A percentile compares a stretch with the other conserved stretches of the same genome.
These are phyloP conservation scores for Phytophthora macrochlamydospora DNA, from an alignment of 352 stramenopile genomes.

Conservation along the genomic window DNA sequence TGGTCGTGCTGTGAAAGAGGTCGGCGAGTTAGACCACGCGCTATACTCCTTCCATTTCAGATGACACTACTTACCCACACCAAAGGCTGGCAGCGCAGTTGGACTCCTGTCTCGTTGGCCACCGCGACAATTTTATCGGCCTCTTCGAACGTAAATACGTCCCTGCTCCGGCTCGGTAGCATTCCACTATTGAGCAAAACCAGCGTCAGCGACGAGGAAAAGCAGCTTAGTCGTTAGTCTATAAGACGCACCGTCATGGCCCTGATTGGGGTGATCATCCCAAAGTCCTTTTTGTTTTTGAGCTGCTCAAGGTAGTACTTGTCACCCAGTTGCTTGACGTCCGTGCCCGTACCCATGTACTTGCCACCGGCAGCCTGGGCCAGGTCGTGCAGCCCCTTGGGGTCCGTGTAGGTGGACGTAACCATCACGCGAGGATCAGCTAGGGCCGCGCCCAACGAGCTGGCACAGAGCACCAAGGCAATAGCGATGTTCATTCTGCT, in stretches of 20 bases:
- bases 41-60: background rate
- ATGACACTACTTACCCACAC: conserved; percentile 27
- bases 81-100: conserved; percentile 33
- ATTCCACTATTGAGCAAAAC: conserved; percentile 10
- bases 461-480: conserved; percentile 12
- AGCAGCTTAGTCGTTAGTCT: background rate
- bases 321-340: conserved; percentile 22
- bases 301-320: conserved; percentile 17
- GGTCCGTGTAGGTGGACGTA: conserved; percentile 28
- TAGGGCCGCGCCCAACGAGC: conserved; percentile 14
- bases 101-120: conserved; percentile 30
- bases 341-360: conserved; percentile 27
- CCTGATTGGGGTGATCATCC: conserved; percentile 25
- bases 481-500: conserved; percentile 18
- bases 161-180: conserved; percentile 26
- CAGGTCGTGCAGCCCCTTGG: conserved; percentile 20
- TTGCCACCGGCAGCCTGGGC: conserved; percentile 18
- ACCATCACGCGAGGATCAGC: conserved; percentile 28
- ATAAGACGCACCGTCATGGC: conserved; percentile 25
- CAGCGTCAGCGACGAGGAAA: conserved; percentile 1
- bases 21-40: background rate
- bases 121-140: conserved; percentile 35
- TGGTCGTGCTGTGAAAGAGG: conserved; percentile 31
- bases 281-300: conserved; percentile 22
- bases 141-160: conserved; percentile 32